Conservation (phyloP, 2,329 filamentous ascomycete species). For the Chaetomiaceae sp. region DNA sequence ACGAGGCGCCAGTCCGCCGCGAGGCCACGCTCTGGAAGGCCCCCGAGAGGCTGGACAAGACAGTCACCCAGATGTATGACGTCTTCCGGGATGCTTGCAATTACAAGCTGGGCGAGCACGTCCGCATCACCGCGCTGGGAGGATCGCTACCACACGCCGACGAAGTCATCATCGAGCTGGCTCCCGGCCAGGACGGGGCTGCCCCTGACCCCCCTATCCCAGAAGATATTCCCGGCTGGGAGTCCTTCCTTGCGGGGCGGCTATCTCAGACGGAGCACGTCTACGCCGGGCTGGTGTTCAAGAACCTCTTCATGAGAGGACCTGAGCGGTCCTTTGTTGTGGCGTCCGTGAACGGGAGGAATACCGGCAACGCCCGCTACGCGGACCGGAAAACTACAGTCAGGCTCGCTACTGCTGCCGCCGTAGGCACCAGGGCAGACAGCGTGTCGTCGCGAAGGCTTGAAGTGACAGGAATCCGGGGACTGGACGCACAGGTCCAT, state of each 20-base stretch:
- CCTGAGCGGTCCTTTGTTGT: constrained; percentile 58
- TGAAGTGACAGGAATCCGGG: constrained; percentile 57
- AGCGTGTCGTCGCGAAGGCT: constrained; percentile 34
- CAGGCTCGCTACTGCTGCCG: constrained; percentile 29
- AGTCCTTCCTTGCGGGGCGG: constrained; percentile 32
- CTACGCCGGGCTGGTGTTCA: constrained; percentile 66
- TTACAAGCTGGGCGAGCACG: constrained; percentile 66
- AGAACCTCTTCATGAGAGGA: constrained; percentile 54
- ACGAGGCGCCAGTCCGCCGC: constrained; percentile 27
- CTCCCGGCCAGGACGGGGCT: constrained; percentile 39
- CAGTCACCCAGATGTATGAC: constrained; percentile 68
- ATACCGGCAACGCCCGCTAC: constrained; percentile 40
- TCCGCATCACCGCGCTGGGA: constrained; percentile 54
- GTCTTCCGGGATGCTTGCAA: constrained; percentile 67
- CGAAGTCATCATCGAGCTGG: constrained; percentile 57
- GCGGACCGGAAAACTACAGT: constrained; percentile 32
- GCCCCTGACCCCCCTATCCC: constrained; percentile 30
- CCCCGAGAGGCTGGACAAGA: constrained; percentile 57
- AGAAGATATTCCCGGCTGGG: constrained; percentile 36
- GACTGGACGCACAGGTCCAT: constrained; percentile 59
- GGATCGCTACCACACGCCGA: constrained; percentile 50
- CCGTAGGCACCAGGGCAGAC: constrained; percentile 13
- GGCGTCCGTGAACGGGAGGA: constrained; percentile 50
- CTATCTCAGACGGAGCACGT: constrained; percentile 56
- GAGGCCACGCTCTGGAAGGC: constrained; percentile 50